Conservation (phyloP, 768 basidiomycete species). For the Sporobolomyces roseus region DNA sequence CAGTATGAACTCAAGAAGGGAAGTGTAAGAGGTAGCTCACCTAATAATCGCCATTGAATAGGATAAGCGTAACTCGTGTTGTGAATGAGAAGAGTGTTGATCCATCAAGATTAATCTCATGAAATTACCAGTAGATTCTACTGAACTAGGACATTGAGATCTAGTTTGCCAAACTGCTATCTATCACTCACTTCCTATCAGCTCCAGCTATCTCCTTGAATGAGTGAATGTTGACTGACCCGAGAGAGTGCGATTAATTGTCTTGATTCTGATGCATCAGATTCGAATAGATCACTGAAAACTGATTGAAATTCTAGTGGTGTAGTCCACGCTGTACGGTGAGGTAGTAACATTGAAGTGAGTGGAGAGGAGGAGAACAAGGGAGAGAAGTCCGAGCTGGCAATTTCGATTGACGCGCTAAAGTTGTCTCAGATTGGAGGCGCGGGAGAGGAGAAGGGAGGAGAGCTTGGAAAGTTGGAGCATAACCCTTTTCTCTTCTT, state of each 20-base stretch:
- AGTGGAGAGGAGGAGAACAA: background rate
- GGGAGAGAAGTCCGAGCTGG: background rate
- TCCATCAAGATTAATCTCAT: slow-evolving; percentile 40
- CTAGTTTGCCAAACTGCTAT: slow-evolving; percentile 41
- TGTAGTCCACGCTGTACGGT: slow-evolving; percentile 73
- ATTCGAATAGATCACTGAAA: slow-evolving; percentile 62
- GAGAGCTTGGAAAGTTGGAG: background rate
- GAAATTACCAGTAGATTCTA: slow-evolving; percentile 40
- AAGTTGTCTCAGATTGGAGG: too few relatives aligned
- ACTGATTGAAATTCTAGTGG: slow-evolving; percentile 69
- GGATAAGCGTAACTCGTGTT: slow-evolving; percentile 31
- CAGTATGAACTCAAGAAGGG: slow-evolving; percentile 47
- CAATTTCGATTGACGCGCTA: too few relatives aligned
- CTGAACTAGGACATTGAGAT: slow-evolving; percentile 42
- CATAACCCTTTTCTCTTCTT: background rate
- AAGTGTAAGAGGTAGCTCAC: slow-evolving; percentile 21
- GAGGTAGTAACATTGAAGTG: slow-evolving; percentile 52
- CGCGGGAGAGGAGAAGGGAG: background rate
- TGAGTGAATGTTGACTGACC: slow-evolving; percentile 8
- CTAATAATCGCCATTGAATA: slow-evolving; percentile 44
- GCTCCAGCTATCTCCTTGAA: background rate
- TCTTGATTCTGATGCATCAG: slow-evolving; percentile 58
- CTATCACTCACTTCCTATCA: background rate
- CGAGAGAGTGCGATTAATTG: slow-evolving; percentile 59
- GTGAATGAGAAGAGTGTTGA: slow-evolving; percentile 5